Conservation (phyloP, 306 rosid species). For the Citrullus amarus region DNA sequence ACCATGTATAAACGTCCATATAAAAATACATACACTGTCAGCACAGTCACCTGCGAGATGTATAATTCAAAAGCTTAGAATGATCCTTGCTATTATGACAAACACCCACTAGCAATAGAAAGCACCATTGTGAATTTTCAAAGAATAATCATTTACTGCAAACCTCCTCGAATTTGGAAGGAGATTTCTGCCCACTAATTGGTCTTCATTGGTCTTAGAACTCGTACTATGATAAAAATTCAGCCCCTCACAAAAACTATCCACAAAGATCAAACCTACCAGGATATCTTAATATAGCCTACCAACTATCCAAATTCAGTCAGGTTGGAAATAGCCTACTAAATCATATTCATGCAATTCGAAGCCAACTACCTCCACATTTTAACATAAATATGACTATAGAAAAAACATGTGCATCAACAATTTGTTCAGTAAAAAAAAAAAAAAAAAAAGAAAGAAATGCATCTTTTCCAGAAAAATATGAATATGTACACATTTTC, state of each 20-base stretch:
- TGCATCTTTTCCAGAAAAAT: neutral
- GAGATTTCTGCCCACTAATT: neutral
- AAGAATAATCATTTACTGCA: neutral
- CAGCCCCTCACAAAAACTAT: neutral
- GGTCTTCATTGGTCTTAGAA: neutral
- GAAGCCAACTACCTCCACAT: neutral
- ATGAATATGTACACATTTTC: neutral
- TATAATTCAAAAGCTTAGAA: neutral
- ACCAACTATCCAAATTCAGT: neutral
- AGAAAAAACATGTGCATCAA: neutral
- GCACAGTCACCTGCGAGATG: constrained; percentile 60
- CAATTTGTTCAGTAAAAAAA: neutral
- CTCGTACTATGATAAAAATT: neutral
- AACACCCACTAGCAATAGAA: neutral
- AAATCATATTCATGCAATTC: neutral
- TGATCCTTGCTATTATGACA: neutral
- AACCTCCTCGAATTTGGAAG: neutral
- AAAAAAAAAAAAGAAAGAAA: neutral
- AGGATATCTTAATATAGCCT: neutral
- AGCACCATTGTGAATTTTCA: neutral
- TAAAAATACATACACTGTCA: constrained; percentile 70
- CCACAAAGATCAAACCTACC: neutral
- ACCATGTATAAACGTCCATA: constrained; percentile 93
- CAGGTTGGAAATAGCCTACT: neutral
- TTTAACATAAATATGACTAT: neutral